Evolutionary conservation across 257 asterid genomes (phyloP), one percentile per base, ranked within the genome.

Genomic region (Mentha longifolia): DNA sequence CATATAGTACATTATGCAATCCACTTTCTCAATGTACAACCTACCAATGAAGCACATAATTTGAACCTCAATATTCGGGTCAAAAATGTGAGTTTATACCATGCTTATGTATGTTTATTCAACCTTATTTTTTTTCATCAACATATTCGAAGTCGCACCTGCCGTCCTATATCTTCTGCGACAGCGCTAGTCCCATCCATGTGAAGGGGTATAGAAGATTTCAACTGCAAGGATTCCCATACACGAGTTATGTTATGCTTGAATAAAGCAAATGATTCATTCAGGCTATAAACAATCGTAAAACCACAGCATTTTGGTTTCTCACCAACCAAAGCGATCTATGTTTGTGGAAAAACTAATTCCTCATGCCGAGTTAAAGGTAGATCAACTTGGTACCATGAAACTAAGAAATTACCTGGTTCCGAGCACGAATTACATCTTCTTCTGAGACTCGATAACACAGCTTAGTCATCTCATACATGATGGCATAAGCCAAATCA

Each of bases 101-200:
- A 43, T 43, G 50, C 2, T 43, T 49, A 5, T 49, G 55, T 6
- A 49, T 49, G n/a, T 49, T 2, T 16, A 49, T n/a, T 49, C 56
- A 49, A n/a, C 7, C 15, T 49, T 49, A 22, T 8, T 16, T 49
- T 49, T 7, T 5, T 35, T 35, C 5, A 57, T 19, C 16, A 12
- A 31, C 35, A 54, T 14, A 43, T 9, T n/a, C 6, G 33, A 49
- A 49, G 71, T 6, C 73, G 35, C 76, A 94, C 99, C 99, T 94
- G 97, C 9, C 99, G 96, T 25, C 99, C 99, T 68, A 94, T 91
- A 79, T 94, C 99, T 83, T 94, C 97, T 15, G 93, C 92, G 63
- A 87, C 77, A 50, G 96, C 93, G 72, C 96, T 91, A 52, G 97
- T 86, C 76, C 97, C 97, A 74, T 94, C 99, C 49, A 94, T 80